Conservation (phyloP, 1,284 basidiomycete genomes). For the Fomitopsis schrenkii region DNA sequence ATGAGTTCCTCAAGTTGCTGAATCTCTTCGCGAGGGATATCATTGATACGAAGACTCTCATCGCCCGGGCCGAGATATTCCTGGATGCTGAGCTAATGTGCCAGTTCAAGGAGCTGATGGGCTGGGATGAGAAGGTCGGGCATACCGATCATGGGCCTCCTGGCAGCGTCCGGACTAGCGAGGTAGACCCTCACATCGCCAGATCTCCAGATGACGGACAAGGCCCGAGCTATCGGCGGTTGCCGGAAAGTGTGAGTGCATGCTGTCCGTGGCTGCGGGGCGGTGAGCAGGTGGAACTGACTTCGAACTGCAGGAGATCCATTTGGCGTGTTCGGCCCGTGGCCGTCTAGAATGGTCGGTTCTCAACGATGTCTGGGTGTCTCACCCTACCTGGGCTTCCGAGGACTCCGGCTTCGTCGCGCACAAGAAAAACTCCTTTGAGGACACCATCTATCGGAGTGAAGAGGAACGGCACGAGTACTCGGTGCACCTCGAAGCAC, state of each 20-base stretch:
- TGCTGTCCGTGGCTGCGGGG: not conserved
- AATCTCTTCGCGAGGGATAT: constrained; percentile 85
- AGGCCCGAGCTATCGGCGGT: constrained; percentile 88
- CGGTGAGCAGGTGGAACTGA: constrained; percentile 3
- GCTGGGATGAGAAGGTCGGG: constrained; percentile 68
- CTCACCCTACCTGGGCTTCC: constrained; percentile 97
- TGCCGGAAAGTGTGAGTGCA: constrained; percentile 78
- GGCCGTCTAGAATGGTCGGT: constrained; percentile 96
- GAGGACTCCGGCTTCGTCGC: constrained; percentile 93
- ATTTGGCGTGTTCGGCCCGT: constrained; percentile 89
- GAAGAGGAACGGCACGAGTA: constrained; percentile 99
- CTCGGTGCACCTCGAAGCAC: constrained; percentile 93
- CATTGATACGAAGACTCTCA: constrained; percentile 81
- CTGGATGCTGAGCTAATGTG: constrained; percentile 79
- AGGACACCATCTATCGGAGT: constrained; percentile 93
- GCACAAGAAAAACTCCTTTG: constrained; percentile 97
- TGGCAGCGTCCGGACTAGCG: constrained; percentile 68
- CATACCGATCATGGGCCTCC: constrained; percentile 74
- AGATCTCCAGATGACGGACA: constrained; percentile 69
- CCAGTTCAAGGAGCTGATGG: constrained; percentile 87
- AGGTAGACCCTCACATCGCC: constrained; percentile 65
- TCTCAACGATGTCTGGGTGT: constrained; percentile 95
- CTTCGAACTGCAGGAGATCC: constrained; percentile 64
- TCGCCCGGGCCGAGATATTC: constrained; percentile 80
- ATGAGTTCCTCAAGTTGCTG: constrained; percentile 82